phyloP scores from a whole-genome alignment of 169 alveolate species.

The Perkinsus marinus region DNA sequence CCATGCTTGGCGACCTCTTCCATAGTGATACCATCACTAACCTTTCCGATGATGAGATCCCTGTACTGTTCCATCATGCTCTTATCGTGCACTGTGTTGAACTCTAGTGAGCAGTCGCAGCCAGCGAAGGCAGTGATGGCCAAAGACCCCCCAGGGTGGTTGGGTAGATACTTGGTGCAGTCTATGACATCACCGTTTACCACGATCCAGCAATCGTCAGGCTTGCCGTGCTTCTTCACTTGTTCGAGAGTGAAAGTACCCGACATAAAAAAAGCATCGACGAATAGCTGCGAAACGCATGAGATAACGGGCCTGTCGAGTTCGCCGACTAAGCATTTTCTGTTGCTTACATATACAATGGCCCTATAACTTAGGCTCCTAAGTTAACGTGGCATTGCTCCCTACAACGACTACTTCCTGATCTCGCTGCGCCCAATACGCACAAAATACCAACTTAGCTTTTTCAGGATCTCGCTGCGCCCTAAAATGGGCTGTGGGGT shows the following conservation, averaged over 20 bases:
- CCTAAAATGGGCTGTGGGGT: no score
- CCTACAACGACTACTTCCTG: no score
- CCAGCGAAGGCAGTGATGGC: not conserved
- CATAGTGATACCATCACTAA: not conserved
- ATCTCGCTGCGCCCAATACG: no score
- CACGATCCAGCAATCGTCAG: conserved; percentile 42
- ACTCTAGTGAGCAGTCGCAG: not conserved
- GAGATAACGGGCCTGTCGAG: no score
- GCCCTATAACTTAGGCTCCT: no score
- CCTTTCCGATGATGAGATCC: not conserved
- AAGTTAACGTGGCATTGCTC: no score
- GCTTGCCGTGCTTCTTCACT: conserved; percentile 32
- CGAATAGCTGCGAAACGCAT: no score
- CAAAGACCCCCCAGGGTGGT: conserved; percentile 52
- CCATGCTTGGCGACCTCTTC: not conserved
- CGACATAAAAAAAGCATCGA: not conserved
- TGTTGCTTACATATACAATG: no score
- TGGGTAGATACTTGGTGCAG: conserved; percentile 32
- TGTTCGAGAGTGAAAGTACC: not conserved
- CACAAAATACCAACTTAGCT: no score
- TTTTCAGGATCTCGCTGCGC: no score
- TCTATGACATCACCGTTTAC: conserved; percentile 44
- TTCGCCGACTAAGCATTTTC: no score
- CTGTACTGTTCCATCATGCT: not conserved
- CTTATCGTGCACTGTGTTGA: not conserved